Conservation (phyloP, 2,329 filamentous ascomycete genomes). For the Pochonia chlamydosporia region DNA sequence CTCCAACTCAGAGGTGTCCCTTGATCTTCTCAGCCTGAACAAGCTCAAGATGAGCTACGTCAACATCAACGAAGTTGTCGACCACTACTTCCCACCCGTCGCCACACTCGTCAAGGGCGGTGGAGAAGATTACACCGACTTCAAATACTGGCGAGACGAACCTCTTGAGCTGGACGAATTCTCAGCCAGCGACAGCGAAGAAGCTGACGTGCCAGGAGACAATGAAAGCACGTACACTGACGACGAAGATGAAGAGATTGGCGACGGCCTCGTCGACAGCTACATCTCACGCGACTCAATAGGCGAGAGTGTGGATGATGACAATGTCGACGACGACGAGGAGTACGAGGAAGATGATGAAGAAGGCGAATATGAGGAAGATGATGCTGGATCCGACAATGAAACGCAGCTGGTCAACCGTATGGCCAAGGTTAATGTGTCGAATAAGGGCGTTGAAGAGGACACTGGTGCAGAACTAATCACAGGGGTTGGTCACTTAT, state of each 20-base stretch:
- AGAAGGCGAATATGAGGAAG: constrained; percentile 36
- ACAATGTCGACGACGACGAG: constrained; percentile 35
- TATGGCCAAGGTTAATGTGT: constrained; percentile 8
- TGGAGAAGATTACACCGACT: constrained; percentile 93
- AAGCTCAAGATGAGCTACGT: constrained; percentile 96
- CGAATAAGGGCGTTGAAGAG: constrained; percentile 23
- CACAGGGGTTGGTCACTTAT: constrained; percentile 51
- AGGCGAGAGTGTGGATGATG: constrained; percentile 30
- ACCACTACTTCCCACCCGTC: constrained; percentile 95
- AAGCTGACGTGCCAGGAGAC: constrained; percentile 44
- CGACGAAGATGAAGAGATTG: constrained; percentile 33
- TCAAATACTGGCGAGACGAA: constrained; percentile 88
- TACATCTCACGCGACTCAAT: constrained; percentile 49
- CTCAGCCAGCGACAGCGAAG: constrained; percentile 68
- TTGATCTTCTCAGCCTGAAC: constrained; percentile 85
- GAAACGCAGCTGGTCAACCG: constrained; percentile 9
- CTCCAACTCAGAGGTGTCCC: constrained; percentile 88
- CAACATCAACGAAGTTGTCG: constrained; percentile 93
- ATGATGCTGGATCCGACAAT: constrained; percentile 16
- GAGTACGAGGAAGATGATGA: constrained; percentile 33
- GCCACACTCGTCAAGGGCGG: constrained; percentile 81
- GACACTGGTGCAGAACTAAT: constrained; percentile 53
- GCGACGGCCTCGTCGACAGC: constrained; percentile 44
- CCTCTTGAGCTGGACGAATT: constrained; percentile 85
- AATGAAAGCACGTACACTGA: constrained; percentile 40